A percentile compares a stretch with the other conserved stretches of the same genome.
These are phyloP conservation scores for Geotrichum carabidarum DNA, from an alignment of 1,139 yeast species.

Conservation along the genomic window DNA sequence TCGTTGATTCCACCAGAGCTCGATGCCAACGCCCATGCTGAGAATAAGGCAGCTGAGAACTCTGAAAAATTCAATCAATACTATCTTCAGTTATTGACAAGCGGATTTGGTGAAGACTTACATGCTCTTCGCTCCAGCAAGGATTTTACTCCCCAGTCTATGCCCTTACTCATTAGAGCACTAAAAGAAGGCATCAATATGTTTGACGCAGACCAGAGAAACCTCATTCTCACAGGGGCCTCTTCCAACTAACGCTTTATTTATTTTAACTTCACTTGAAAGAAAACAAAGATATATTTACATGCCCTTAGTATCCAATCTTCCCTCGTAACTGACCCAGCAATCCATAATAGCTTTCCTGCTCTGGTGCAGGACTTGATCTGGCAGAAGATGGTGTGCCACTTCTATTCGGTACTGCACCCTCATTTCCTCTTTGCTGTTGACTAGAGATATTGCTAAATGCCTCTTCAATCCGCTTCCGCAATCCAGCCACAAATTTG, in stretches of 20 bases:
- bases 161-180: conserved; percentile 36
- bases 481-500: conserved; percentile 27
- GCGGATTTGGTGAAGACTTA: conserved; percentile 38
- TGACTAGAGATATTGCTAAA: conserved; percentile 1
- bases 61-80: conserved; percentile 32
- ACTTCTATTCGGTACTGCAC: conserved; percentile 5
- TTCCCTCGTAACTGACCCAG: conserved; percentile 25
- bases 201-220: conserved; percentile 35
- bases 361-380: conserved; percentile 3
- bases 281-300: not conserved
- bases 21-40: conserved; percentile 9
- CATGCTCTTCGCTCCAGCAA: conserved; percentile 37
- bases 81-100: conserved; percentile 35
- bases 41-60: conserved; percentile 19
- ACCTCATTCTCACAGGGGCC: conserved; percentile 22
- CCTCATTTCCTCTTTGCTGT: not conserved
- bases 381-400: not conserved
- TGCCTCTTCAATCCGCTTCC: conserved; percentile 28
- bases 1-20: conserved; percentile 13
- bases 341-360: conserved; percentile 23
- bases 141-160: conserved; percentile 37
- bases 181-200: conserved; percentile 39
- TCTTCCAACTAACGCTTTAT: not conserved
- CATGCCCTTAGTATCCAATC: conserved; percentile 23
- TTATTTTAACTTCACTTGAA: not conserved